These are phyloP conservation scores for Cronartium quercuum DNA, from an alignment of 1,284 basidiomycete genomes.

Conservation along the genomic window DNA sequence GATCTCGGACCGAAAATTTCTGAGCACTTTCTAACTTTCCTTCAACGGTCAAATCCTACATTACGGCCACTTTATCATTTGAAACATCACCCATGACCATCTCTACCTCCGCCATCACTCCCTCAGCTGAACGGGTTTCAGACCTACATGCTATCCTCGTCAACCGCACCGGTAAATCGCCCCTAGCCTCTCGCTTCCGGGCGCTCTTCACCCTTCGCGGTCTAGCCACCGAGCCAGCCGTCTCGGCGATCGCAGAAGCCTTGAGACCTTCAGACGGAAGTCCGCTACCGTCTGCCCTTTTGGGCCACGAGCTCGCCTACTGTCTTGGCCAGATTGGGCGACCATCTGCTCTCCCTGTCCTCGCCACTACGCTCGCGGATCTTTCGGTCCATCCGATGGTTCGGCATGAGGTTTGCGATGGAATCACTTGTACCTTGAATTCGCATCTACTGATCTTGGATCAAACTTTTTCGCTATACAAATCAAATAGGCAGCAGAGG, in stretches of 20 bases:
- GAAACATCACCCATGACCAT: background rate
- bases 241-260: slow-evolving; percentile 81
- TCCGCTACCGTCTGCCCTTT: slow-evolving; percentile 69
- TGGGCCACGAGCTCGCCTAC: slow-evolving; percentile 97
- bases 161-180: slow-evolving; percentile 65
- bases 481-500: slow-evolving; percentile 74
- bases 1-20: too few species aligned
- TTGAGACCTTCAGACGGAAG: slow-evolving; percentile 40
- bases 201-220: slow-evolving; percentile 90
- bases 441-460: background rate
- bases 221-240: slow-evolving; percentile 58
- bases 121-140: slow-evolving; percentile 48
- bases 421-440: background rate
- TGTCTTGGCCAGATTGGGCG: slow-evolving; percentile 88
- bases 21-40: too few species aligned
- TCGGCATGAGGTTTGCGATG: slow-evolving; percentile 71
- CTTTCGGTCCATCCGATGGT: slow-evolving; percentile 87
- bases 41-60: too few species aligned
- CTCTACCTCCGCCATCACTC: background rate
- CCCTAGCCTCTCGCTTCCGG: slow-evolving; percentile 82
- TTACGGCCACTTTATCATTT: too few species aligned
- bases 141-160: slow-evolving; percentile 66
- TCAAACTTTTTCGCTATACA: slow-evolving; percentile 1
- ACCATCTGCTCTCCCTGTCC: slow-evolving; percentile 65
- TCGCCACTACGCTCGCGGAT: slow-evolving; percentile 70